Percentiles rank a stretch among this genome's conserved stretches.
Evolutionary conservation across 768 basidiomycete species (phyloP).

Genomic region (Saitozyma podzolica): DNA sequence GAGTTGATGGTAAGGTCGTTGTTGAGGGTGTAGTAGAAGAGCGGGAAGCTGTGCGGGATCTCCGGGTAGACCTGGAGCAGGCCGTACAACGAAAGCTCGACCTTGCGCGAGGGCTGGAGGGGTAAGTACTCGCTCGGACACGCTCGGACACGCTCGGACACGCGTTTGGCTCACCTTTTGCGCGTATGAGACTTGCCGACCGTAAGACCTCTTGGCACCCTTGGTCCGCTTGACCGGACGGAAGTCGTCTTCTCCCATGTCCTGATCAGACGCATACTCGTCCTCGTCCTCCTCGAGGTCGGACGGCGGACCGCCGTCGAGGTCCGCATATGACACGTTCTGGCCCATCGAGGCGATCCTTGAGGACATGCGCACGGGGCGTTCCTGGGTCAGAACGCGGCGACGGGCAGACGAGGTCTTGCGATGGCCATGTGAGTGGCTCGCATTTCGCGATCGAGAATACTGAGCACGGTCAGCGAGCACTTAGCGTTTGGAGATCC

Average conservation of each 20-base stretch:
- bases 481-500: not conserved
- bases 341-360: slow-evolving; percentile 47
- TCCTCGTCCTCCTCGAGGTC: slow-evolving; percentile 27
- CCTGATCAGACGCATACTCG: slow-evolving; percentile 12
- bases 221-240: slow-evolving; percentile 34
- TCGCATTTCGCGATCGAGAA: slow-evolving; percentile 13
- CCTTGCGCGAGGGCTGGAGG: not conserved
- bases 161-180: slow-evolving; percentile 18
- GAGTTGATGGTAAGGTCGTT: slow-evolving; percentile 51
- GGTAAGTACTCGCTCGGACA: too few relatives aligned
- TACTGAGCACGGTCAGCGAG: slow-evolving; percentile 5
- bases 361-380: slow-evolving; percentile 39
- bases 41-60: slow-evolving; percentile 45
- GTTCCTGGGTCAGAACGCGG: not conserved
- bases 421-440: slow-evolving; percentile 3
- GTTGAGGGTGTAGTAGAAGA: slow-evolving; percentile 52
- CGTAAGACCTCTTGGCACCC: slow-evolving; percentile 20
- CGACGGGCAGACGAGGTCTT: slow-evolving; percentile 18
- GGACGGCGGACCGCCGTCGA: slow-evolving; percentile 30
- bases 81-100: slow-evolving; percentile 43
- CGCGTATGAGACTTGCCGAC: slow-evolving; percentile 12
- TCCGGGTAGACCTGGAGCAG: slow-evolving; percentile 41
- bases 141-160: too few relatives aligned
- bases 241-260: slow-evolving; percentile 47
- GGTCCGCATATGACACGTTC: slow-evolving; percentile 45